phyloP scores from a whole-genome alignment of 371 early-diverging fungal species.

The Mucor piriformis region DNA sequence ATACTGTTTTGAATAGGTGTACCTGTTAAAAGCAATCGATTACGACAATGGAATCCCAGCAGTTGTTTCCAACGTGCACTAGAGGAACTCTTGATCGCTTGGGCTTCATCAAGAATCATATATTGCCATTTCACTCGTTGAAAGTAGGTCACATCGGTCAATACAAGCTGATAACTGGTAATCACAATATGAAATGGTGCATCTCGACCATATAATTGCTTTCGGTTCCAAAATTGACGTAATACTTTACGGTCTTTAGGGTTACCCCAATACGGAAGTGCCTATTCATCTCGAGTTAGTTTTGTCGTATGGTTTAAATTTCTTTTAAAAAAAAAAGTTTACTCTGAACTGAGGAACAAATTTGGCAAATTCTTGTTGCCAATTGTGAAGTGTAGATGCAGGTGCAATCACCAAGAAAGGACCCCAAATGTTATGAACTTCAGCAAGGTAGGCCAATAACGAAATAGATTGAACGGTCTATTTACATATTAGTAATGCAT shows the following conservation, averaged over 20 bases:
- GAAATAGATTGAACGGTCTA: constrained; percentile 97
- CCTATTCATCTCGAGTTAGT: constrained; percentile 19
- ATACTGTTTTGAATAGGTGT: constrained; percentile 98
- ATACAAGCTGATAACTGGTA: constrained; percentile 93
- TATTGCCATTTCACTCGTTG: constrained; percentile 96
- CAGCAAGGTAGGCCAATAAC: constrained; percentile 87
- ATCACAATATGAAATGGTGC: constrained; percentile 92
- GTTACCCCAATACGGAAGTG: constrained; percentile 94
- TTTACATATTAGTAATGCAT: background rate
- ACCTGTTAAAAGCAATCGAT: constrained; percentile 92
- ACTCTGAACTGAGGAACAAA: constrained; percentile 91
- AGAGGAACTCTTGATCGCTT: constrained; percentile 94
- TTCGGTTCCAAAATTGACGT: constrained; percentile 84
- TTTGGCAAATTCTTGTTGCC: constrained; percentile 94
- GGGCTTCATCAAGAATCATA: constrained; percentile 98
- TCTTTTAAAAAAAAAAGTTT: background rate
- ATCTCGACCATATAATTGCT: constrained; percentile 77
- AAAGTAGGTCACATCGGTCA: constrained; percentile 88
- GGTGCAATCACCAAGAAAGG: constrained; percentile 97
- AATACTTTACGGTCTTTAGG: constrained; percentile 85
- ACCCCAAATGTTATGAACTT: constrained; percentile 92
- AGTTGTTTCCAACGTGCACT: constrained; percentile 94
- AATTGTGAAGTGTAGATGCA: constrained; percentile 96
- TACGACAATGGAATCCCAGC: constrained; percentile 91
- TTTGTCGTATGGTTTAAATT: background rate